Base-by-base conservation (phyloP, 2,329 filamentous ascomycete species). In the Aspergillus unguis region DNA sequence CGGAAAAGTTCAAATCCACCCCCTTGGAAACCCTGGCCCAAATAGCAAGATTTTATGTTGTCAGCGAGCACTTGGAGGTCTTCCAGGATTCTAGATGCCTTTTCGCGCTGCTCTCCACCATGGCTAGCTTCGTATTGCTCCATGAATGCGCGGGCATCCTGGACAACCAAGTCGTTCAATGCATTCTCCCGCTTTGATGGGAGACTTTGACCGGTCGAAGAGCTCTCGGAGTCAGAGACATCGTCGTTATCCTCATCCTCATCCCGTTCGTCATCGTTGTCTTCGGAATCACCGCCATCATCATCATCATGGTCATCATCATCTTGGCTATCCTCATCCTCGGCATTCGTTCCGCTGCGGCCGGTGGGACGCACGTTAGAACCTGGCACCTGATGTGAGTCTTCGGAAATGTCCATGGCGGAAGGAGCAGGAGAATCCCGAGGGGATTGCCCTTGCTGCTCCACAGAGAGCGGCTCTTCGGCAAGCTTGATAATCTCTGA, bases 401-500 rank as follows among this genome's bases (percentile, higher is more conserved):
- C 52, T 6, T 50, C 54, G 10, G 56, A 50, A 25, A 55, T 56
- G 26, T 66, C 64, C 50, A 59, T 59, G 6, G 58, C 45, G 10
- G 59, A 56, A 33, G 50, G 38, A 8, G 50, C 38, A 2, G 58
- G 50, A 4, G 55, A 41, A 27, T 64, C 62, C 2, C 44, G 40
- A 0, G 52, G 25, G 1, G 27, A 29, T 46, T 55, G 58, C 9
- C 3, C 44, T 23, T 62, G 54, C 42, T 62, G 62, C 29, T 67
- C 65, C 4, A 54, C 57, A 2, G 69, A 66, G 6, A 72, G 56
- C 4, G 64, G 57, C 26, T 64, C 65, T 50, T 79, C 79, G 1
- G 90, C 86, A 31, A 99, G 77, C 65, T 91, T 92, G 29, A 85
- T 81, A 47, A 99, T 95, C 69, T 99, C 92, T 1, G 87, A 81